These are phyloP conservation scores for Copromyces sp. DNA, from an alignment of 495 filamentous ascomycete species.

Conservation along the genomic window DNA sequence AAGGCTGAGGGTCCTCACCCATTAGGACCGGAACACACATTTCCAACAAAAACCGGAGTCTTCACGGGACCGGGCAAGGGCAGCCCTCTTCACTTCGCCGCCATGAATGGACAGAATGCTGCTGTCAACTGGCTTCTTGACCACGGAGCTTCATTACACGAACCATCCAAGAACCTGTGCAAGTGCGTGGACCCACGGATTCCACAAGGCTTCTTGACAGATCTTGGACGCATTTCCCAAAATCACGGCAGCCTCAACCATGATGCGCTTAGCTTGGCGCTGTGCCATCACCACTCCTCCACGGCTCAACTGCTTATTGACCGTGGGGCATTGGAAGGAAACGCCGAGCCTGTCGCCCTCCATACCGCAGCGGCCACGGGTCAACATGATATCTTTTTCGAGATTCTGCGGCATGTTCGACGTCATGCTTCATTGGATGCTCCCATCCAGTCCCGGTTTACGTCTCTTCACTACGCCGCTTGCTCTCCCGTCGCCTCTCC, in stretches of 20 bases:
- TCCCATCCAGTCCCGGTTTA: background rate
- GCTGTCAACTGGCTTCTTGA: background rate
- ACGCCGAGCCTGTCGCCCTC: background rate
- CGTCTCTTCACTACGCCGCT: background rate
- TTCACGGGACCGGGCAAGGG: background rate
- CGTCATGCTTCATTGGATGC: background rate
- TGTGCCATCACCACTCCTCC: background rate
- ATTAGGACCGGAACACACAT: background rate
- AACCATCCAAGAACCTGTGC: background rate
- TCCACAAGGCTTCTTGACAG: background rate
- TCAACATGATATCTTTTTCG: background rate
- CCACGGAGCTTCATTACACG: background rate
- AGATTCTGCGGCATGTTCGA: background rate
- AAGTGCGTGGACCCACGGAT: background rate
- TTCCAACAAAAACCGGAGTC: background rate
- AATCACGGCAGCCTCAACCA: background rate
- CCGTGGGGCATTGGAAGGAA: background rate
- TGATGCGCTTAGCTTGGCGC: background rate
- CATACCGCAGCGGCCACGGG: background rate
- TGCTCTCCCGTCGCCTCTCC: background rate
- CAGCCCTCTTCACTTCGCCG: background rate
- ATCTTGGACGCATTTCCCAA: background rate
- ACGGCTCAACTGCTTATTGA: background rate
- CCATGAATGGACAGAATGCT: background rate
- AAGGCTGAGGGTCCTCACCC: background rate